phyloP scores from a whole-genome alignment of 2,329 filamentous ascomycete species.

The Pyrenophora seminiperda region DNA sequence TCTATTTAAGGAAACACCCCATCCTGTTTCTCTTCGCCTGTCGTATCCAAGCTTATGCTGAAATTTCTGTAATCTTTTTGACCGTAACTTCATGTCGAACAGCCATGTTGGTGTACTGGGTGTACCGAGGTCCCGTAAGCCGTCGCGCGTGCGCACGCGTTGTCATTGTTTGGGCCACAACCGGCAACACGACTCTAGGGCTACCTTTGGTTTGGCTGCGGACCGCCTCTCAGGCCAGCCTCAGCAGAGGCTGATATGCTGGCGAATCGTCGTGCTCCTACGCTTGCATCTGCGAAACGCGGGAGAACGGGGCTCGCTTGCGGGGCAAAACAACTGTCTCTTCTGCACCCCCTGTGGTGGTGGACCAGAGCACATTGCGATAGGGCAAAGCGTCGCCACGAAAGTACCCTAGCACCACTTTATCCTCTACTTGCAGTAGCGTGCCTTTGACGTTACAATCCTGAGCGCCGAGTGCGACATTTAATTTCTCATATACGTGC shows the following conservation, averaged over 20 bases:
- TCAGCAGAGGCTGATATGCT: slow-evolving; percentile 1
- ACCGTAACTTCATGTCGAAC: neutral
- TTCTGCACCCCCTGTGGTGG: neutral
- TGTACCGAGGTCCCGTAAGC: neutral
- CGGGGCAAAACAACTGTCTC: slow-evolving; percentile 11
- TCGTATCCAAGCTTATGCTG: slow-evolving; percentile 7
- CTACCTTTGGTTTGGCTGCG: slow-evolving; percentile 1
- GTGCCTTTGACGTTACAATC: neutral
- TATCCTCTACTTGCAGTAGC: neutral
- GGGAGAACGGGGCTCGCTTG: neutral
- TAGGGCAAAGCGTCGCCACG: neutral
- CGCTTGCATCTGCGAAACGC: slow-evolving; percentile 4
- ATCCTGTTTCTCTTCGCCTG: neutral
- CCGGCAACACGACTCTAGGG: neutral
- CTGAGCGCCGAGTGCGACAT: neutral
- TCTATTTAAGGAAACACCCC: slow-evolving; percentile 13
- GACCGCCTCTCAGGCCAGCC: slow-evolving; percentile 12
- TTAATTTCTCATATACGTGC: neutral
- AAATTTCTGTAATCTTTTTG: slow-evolving; percentile 3
- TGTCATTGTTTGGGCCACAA: slow-evolving; percentile 1
- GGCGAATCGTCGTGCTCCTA: slow-evolving; percentile 3
- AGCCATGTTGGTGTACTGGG: neutral
- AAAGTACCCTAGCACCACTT: neutral
- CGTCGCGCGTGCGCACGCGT: slow-evolving; percentile 2
- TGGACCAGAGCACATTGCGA: neutral